These are phyloP conservation scores for Setaria viridis DNA, from an alignment of 202 grass and related monocot genomes.

Conservation along the genomic window DNA sequence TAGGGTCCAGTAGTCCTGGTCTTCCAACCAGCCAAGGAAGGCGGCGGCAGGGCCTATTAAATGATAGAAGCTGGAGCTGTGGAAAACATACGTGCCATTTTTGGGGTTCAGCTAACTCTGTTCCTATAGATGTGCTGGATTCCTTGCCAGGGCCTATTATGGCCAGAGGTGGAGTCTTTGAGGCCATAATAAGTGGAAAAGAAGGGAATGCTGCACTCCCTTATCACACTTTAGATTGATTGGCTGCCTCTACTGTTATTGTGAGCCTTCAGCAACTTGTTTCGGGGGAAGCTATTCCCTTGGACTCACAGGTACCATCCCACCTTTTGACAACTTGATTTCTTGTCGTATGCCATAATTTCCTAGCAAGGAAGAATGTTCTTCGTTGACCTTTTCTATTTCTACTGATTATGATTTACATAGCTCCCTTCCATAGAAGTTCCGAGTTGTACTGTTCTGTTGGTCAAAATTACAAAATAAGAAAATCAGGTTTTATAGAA, in stretches of 20 bases:
- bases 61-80: conserved; percentile 79
- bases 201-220: conserved; percentile 91
- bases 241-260: conserved; percentile 90
- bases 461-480: no score
- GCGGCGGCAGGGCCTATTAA: conserved; percentile 72
- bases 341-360: no score
- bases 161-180: no score
- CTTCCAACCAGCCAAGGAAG: conserved; percentile 46
- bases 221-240: conserved; percentile 84
- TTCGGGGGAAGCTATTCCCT: conserved; percentile 85
- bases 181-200: no score
- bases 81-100: conserved; percentile 79
- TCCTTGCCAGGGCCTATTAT: no score
- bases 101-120: conserved; percentile 68
- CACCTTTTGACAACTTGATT: not conserved
- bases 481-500: no score
- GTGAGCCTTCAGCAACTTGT: conserved; percentile 90
- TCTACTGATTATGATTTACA: no score
- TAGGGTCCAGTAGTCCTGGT: no score
- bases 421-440: no score
- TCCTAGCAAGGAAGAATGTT: no score
- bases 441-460: no score
- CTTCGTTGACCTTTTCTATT: no score
- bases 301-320: conserved; percentile 83
- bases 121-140: conserved; percentile 45